Evolutionary conservation across 2,329 filamentous ascomycete genomes (phyloP), one percentile per base, ranked within the genome.

Genomic region (Canariomyces notabilis): DNA sequence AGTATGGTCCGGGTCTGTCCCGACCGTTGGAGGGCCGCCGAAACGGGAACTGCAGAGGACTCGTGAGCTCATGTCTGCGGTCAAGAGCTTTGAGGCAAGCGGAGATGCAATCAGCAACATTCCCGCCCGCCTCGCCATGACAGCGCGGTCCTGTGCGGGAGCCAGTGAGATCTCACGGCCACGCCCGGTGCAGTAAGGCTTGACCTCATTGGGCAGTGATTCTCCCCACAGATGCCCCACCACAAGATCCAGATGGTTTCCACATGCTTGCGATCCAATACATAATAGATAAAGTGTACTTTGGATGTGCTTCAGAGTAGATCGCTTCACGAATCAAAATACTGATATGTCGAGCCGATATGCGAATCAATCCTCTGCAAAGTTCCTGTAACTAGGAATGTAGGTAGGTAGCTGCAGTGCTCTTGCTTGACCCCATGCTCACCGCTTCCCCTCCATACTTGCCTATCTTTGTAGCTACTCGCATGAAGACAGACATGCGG

Each of bases 151-250:
- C 33, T n/a, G 23, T 19, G 26, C 44, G 42, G 46, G 44, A 38
- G 38, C 53, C 53, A 55, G 41, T 55, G 29, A 51, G 20, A 50
- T 7, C 14, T 7, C 33, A 31, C 44, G 26, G 39, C 48, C 44
- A 40, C 42, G 37, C 42, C 47, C 44, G 33, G 50, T 55, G 53
- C 44, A 36, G 32, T 31, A 38, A 32, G 36, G 15, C 36, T 43
- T 29, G 19, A 21, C 36, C 29, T 38, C 11, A 55, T 48, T 55
- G 50, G 53, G 22, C 42, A 29, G 46, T 45, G 20, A 5, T 20
- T 34, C 41, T 31, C 39, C 45, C 18, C 9, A 31, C 33, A 40
- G 26, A 12, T 16, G 18, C 16, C 37, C 22, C 5, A 36, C 33
- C 33, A 29, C 23, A n/a, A n/a, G n/a, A n/a, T n/a, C 26, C 26